Evolutionary conservation across 225 moss, liverwort and hornwort species (phyloP), one percentile per base, ranked within the genome.

Genomic region (Antitrichia curtipendula): DNA sequence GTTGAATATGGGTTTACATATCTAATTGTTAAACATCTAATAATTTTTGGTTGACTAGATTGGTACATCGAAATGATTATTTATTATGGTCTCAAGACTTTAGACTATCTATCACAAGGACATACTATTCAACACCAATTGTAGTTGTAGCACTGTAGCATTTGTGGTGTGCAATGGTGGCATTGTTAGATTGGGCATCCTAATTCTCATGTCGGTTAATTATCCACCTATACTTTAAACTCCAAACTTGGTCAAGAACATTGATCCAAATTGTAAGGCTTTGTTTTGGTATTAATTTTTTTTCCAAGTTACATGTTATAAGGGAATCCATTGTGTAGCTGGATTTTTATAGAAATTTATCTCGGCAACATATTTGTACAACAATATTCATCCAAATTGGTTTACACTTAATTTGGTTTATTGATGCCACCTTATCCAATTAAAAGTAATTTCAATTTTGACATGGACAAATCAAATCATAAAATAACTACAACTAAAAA

Each of bases 321-420:
- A 29, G 7, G 4, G 6, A 45, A 45, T 72, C 6, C 29, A 45
- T 45, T 0, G 7, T 28, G 0, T 45, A 71, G 9, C 17, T 10
- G 0, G 5, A 3, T 9, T 17, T 9, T 2, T 0, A 17, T 29
- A 29, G 0, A 72, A 16, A 45, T 28, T 71, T 3, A 8, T 70
- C 5, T 16, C 0, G 1, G 8, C 0, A 47, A 19, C 2, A 13
- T 45, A 3, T 9, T 72, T 17, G 2, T 18, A 29, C 2, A 1
- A 72, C 0, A 0, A 0, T 45, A 29, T 29, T 31, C 11, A 47
- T 73, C 11, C 11, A 47, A 47, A 47, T 73, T 47, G 3, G 10
- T 17, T 31, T 0, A 31, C 12, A 45, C 7, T 21, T 50, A 50
- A 32, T 34, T 75, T 21, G 12, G 4, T 49, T n/a, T n/a, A n/a